Base-by-base conservation (phyloP, 2,329 filamentous ascomycete genomes). In the Pyrenophora graminea region DNA sequence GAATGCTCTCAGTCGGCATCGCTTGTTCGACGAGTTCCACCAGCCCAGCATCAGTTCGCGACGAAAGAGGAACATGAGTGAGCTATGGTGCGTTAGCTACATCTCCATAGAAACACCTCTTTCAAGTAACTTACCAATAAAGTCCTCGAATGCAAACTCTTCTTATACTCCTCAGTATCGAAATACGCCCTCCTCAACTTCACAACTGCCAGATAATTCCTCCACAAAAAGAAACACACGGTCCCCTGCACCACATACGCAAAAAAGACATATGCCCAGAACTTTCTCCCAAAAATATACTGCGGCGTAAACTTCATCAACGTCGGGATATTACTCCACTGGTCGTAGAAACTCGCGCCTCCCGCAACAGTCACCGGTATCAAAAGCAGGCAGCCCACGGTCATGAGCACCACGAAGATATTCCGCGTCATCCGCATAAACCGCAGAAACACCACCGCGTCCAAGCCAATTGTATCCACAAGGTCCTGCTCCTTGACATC, bases 341-440 rank as follows among this genome's bases (percentile, higher is more conserved):
- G 66, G 31, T 72, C 57, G 47, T 61, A 66, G 27, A 55, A 67
- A 8, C 54, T 65, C 10, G 71, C 68, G 76, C 53, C 71, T 45
- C 68, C 70, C 6, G 74, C 51, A 1, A 90, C 74, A 67, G 96
- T 92, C 62, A 95, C 77, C 0, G 94, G 94, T 38, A 97, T 86
- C 62, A 97, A 79, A 52, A 97, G 84, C 39, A 79, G 80, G 58
- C 89, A 87, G 18, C 89, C 91, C 32, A 96, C 71, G 5, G 95
- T 57, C 18, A 85, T 82, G 52, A 96, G 75, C n/a, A 84, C 76
- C 12, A 89, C 69, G 69, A 97, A 96, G 48, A 97, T 90, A 68
- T 96, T 93, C 51, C 94, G 85, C 64, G 90, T 87, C 93, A 97
- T 97, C 56, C 86, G 82, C 50, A 87, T 83, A 66, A 96, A 93